A percentile compares a stretch with the other conserved stretches of the same genome.
Conservation (phyloP, 257 asterid genomes). For the Leonotis leonurus region DNA sequence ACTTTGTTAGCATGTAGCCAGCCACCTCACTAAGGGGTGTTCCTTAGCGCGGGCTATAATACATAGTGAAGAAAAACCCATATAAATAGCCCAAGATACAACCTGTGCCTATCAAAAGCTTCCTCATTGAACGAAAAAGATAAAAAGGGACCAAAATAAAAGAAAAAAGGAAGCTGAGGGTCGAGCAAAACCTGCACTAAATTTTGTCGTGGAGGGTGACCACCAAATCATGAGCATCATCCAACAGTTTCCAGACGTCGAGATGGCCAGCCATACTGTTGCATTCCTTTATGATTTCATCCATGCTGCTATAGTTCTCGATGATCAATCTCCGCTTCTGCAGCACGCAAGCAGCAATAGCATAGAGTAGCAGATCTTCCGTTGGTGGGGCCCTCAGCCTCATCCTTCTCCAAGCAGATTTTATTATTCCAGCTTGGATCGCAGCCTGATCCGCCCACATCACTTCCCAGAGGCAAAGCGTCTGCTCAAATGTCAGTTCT, state of each 20-base stretch:
- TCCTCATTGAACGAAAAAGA: too few relatives aligned
- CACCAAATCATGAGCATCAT: slow-evolving; percentile 84
- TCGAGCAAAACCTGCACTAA: too few relatives aligned
- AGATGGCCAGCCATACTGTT: slow-evolving; percentile 79
- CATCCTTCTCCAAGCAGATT: slow-evolving; percentile 61
- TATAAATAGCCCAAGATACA: slow-evolving; percentile 8
- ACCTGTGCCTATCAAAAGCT: neutral
- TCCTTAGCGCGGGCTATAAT: slow-evolving; percentile 40
- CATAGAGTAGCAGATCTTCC: slow-evolving; percentile 73
- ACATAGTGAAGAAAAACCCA: neutral
- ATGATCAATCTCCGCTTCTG: slow-evolving; percentile 75
- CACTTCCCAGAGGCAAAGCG: slow-evolving; percentile 87
- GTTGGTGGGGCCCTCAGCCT: slow-evolving; percentile 76
- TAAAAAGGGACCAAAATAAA: too few relatives aligned
- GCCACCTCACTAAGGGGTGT: slow-evolving; percentile 44
- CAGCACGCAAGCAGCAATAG: slow-evolving; percentile 76
- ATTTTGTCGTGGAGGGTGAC: slow-evolving; percentile 73
- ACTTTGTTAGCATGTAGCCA: slow-evolving; percentile 20
- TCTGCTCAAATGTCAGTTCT: slow-evolving; percentile 76
- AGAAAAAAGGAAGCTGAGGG: too few relatives aligned
- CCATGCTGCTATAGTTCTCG: slow-evolving; percentile 82
- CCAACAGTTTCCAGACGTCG: slow-evolving; percentile 81
- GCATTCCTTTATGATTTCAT: slow-evolving; percentile 81
- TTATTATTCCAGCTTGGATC: slow-evolving; percentile 61
- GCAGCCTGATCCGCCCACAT: slow-evolving; percentile 99